phyloP scores from a whole-genome alignment of 2,329 filamentous ascomycete species.

The Apiospora kogelbergensis region DNA sequence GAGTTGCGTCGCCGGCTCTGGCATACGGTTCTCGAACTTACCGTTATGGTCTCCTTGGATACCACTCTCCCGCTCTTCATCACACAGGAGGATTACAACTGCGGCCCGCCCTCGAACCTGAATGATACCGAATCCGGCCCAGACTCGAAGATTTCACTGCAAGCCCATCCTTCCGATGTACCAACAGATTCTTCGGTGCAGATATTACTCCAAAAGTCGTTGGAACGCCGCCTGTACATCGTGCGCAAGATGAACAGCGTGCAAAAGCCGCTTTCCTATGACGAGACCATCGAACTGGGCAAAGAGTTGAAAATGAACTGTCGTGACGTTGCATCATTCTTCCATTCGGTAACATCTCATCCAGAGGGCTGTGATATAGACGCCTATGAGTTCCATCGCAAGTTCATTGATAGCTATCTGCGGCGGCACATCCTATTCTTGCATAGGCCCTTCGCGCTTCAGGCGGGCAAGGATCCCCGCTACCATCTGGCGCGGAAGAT shows the following conservation, averaged over 20 bases:
- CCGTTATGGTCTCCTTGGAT: constrained; percentile 23
- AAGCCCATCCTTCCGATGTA: background rate
- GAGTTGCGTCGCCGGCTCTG: constrained; percentile 30
- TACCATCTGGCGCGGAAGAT: constrained; percentile 25
- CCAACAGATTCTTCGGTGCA: constrained; percentile 24
- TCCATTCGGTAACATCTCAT: constrained; percentile 10
- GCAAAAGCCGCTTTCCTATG: constrained; percentile 15
- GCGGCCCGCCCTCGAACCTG: constrained; percentile 21
- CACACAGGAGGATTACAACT: constrained; percentile 17
- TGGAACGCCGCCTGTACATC: constrained; percentile 20
- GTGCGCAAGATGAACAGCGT: constrained; percentile 22
- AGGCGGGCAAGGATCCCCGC: constrained; percentile 20
- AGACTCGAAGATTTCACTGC: background rate
- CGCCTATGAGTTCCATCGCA: constrained; percentile 20
- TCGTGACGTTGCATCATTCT: constrained; percentile 21
- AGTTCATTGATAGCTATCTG: constrained; percentile 26
- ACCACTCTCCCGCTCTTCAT: constrained; percentile 22
- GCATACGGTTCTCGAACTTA: constrained; percentile 28
- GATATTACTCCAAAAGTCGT: constrained; percentile 22
- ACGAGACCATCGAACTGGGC: constrained; percentile 17
- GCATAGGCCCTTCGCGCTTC: constrained; percentile 23
- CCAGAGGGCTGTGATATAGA: background rate
- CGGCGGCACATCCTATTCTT: constrained; percentile 24
- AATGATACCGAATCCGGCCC: constrained; percentile 18
- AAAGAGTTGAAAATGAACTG: constrained; percentile 21